A percentile compares a stretch with the other conserved stretches of the same genome.
These are phyloP conservation scores for Entomortierella beljakovae DNA, from an alignment of 192 early-diverging fungal genomes.

Conservation along the genomic window DNA sequence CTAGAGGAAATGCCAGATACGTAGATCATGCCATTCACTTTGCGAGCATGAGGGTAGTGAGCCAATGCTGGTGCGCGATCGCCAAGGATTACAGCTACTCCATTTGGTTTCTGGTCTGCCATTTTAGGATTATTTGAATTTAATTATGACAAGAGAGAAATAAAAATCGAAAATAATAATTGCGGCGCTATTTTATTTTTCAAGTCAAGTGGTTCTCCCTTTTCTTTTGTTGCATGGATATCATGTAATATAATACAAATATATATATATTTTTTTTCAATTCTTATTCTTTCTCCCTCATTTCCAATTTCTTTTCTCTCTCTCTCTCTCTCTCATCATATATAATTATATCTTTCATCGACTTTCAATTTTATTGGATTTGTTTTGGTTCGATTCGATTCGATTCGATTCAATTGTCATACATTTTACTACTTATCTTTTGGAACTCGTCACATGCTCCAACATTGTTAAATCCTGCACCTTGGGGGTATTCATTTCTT, in stretches of 20 bases:
- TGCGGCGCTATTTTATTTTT: not conserved
- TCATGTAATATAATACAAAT: no score
- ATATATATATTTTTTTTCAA: no score
- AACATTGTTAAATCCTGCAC: no score
- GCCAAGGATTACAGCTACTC: constrained; percentile 59
- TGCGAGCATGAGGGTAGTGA: constrained; percentile 75
- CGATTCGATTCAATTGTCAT: no score
- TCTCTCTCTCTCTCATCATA: not conserved
- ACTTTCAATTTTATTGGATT: no score
- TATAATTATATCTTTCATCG: not conserved
- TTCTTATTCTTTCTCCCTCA: not conserved
- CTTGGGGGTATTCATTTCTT: not conserved
- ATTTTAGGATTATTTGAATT: not conserved
- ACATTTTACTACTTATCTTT: no score
- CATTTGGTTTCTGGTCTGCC: constrained; percentile 55
- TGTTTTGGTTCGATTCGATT: no score
- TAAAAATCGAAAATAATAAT: not conserved
- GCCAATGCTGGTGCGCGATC: constrained; percentile 68
- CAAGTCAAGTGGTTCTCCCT: no score
- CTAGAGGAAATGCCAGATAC: constrained; percentile 72
- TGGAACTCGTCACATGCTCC: no score
- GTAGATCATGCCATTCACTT: constrained; percentile 65
- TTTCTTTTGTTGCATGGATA: no score
- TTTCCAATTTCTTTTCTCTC: not conserved
- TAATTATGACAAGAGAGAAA: not conserved